Percentiles rank a stretch among this genome's conserved stretches.
Conservation (phyloP, 2,329 filamentous ascomycete genomes). For the Arthrobotrys iridis region DNA sequence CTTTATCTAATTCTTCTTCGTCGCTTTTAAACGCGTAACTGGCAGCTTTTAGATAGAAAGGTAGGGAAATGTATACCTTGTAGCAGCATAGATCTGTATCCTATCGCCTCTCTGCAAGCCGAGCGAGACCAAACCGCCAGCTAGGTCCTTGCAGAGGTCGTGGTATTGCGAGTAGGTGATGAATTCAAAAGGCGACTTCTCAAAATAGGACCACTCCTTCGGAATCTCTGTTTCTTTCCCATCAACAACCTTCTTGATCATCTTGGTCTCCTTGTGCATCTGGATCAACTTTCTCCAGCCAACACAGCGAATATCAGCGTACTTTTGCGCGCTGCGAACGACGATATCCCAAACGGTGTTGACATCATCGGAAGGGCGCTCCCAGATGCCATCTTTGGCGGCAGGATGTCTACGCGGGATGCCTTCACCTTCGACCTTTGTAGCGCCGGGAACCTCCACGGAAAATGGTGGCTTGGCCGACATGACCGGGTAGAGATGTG, state of each 20-base stretch:
- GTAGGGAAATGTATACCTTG: slow-evolving; percentile 67
- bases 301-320: slow-evolving; percentile 72
- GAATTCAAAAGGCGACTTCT: slow-evolving; percentile 80
- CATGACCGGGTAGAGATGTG: slow-evolving; percentile 61
- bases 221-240: slow-evolving; percentile 81
- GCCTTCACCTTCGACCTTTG: slow-evolving; percentile 81
- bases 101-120: slow-evolving; percentile 75
- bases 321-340: slow-evolving; percentile 72
- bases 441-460: slow-evolving; percentile 74
- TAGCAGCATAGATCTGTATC: slow-evolving; percentile 85
- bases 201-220: slow-evolving; percentile 91
- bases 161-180: slow-evolving; percentile 83
- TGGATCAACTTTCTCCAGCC: slow-evolving; percentile 78
- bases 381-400: slow-evolving; percentile 75
- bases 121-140: slow-evolving; percentile 77
- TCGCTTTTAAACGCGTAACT: too few species aligned
- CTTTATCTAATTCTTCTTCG: too few species aligned
- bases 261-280: slow-evolving; percentile 84
- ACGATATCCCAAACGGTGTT: slow-evolving; percentile 83
- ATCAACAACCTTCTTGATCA: slow-evolving; percentile 86
- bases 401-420: slow-evolving; percentile 79
- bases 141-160: slow-evolving; percentile 74
- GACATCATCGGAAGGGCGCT: slow-evolving; percentile 74
- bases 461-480: slow-evolving; percentile 78
- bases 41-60: too few species aligned